A percentile compares a stretch with the other conserved stretches of the same genome.
Conservation (phyloP, 805 yeast species). For the Ogataea naganishii region DNA sequence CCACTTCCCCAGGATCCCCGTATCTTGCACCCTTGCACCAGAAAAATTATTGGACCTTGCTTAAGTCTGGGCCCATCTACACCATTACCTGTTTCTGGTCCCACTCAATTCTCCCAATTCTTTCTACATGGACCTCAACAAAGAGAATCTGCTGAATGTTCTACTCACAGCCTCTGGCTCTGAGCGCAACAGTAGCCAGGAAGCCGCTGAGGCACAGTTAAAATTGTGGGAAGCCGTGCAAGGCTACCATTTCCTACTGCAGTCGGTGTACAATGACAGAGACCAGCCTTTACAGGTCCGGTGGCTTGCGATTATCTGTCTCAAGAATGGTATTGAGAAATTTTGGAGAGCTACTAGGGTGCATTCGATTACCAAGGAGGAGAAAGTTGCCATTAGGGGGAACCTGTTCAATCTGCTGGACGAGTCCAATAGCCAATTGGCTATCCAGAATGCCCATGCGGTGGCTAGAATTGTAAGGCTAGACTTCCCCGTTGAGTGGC, state of each 20-base stretch:
- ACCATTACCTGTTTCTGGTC: no score
- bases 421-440: conserved; percentile 66
- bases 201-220: conserved; percentile 60
- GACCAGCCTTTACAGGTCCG: conserved; percentile 56
- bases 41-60: no score
- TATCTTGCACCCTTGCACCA: no score
- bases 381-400: conserved; percentile 53
- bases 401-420: conserved; percentile 48
- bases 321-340: conserved; percentile 81
- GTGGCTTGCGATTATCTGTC: conserved; percentile 81
- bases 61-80: no score
- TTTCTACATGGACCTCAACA: conserved; percentile 18
- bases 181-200: conserved; percentile 43
- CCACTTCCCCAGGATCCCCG: no score
- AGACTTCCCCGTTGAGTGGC: conserved; percentile 90
- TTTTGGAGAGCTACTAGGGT: conserved; percentile 71
- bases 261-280: conserved; percentile 50
- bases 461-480: conserved; percentile 68
- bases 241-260: conserved; percentile 22
- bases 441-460: conserved; percentile 80
- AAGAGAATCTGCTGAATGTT: conserved; percentile 23
- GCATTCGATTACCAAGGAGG: conserved; percentile 48
- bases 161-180: conserved; percentile 43
- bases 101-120: no score
- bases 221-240: conserved; percentile 59